phyloP scores from a whole-genome alignment of 2,329 filamentous ascomycete species.

The Aspergillus spinulosporus region DNA sequence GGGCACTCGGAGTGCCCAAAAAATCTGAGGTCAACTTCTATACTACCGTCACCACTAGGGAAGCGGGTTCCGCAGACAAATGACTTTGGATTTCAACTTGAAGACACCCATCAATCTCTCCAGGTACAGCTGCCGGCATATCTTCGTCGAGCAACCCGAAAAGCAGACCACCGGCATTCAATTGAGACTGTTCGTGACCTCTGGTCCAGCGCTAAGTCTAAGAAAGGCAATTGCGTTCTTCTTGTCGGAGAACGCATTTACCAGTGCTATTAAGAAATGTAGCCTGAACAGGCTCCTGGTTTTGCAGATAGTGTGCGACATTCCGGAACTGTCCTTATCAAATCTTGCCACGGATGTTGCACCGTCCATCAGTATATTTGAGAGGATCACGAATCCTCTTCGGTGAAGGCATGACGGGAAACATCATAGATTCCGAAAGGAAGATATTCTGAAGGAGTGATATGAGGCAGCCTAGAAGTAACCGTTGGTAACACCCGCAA shows the following conservation, averaged over 20 bases:
- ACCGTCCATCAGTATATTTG: conserved; percentile 21
- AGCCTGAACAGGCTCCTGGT: conserved; percentile 22
- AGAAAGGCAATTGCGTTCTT: conserved; percentile 27
- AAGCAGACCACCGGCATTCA: conserved; percentile 22
- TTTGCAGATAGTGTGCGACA: conserved; percentile 30
- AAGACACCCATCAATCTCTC: conserved; percentile 11
- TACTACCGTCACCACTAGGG: not conserved
- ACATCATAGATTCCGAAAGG: conserved; percentile 42
- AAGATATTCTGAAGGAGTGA: conserved; percentile 28
- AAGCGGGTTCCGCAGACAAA: conserved; percentile 20
- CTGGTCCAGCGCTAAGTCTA: not conserved
- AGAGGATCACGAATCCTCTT: conserved; percentile 22
- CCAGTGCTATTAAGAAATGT: conserved; percentile 20
- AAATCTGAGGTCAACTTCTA: not conserved
- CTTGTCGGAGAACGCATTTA: conserved; percentile 25
- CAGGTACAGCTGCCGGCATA: conserved; percentile 24
- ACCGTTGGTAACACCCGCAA: too few species aligned
- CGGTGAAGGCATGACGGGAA: conserved; percentile 19
- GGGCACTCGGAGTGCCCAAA: not conserved
- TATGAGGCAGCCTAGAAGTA: too few species aligned
- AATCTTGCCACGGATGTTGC: not conserved
- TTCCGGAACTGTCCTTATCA: not conserved
- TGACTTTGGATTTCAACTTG: conserved; percentile 25
- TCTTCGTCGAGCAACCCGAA: conserved; percentile 18
- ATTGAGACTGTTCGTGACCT: conserved; percentile 19